These are phyloP conservation scores for Colletotrichum simmondsii DNA, from an alignment of 2,329 filamentous ascomycete genomes.

Conservation along the genomic window DNA sequence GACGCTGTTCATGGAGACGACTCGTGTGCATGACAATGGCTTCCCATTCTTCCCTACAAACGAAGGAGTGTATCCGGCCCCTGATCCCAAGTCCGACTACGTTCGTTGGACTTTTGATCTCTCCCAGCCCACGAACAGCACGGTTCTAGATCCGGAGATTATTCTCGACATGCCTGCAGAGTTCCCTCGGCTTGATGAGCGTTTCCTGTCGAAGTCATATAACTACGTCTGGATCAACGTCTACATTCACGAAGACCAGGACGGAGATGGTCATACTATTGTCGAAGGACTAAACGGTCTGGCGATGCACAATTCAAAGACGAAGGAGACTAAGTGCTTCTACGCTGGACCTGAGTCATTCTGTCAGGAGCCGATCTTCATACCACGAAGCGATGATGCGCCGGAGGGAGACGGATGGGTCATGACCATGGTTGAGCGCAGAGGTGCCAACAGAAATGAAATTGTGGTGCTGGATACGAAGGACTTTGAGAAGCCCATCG, in stretches of 20 bases:
- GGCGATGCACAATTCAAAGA: constrained; percentile 16
- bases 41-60: constrained; percentile 40
- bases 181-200: constrained; percentile 57
- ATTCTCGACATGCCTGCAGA: constrained; percentile 51
- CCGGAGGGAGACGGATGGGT: constrained; percentile 52
- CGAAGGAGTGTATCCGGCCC: constrained; percentile 36
- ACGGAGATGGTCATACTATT: neutral
- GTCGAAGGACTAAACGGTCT: constrained; percentile 26
- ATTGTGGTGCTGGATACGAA: constrained; percentile 53
- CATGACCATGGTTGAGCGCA: constrained; percentile 43
- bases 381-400: constrained; percentile 45
- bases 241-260: constrained; percentile 42
- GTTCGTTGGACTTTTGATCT: constrained; percentile 55
- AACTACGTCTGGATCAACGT: constrained; percentile 48
- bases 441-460: constrained; percentile 44
- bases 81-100: constrained; percentile 51
- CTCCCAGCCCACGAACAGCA: constrained; percentile 37
- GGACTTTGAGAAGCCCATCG: constrained; percentile 49
- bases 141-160: constrained; percentile 42
- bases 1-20: constrained; percentile 14
- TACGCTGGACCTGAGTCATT: constrained; percentile 41
- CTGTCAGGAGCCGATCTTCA: constrained; percentile 55
- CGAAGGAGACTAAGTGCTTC: constrained; percentile 41
- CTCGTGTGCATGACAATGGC: constrained; percentile 40
- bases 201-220: constrained; percentile 50